Percentiles rank a stretch among this genome's conserved stretches.
phyloP scores from a whole-genome alignment of 306 rosid species.

The Sicyos edulis region DNA sequence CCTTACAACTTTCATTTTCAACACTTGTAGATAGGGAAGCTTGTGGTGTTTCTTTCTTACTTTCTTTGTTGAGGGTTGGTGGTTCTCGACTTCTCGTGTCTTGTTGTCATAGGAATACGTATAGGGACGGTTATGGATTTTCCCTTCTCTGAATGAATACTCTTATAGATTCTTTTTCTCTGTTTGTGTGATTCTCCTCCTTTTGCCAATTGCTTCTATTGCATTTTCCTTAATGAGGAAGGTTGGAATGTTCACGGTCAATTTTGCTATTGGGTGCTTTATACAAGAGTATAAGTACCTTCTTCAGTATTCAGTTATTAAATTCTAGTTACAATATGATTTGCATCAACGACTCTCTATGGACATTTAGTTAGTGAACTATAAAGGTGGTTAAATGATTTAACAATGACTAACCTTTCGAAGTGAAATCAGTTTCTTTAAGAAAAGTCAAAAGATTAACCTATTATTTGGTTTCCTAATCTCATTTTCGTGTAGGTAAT shows the following conservation, averaged over 20 bases:
- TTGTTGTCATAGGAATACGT: not conserved
- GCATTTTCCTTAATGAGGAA: not conserved
- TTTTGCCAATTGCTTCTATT: not conserved
- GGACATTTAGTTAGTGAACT: conserved; percentile 4
- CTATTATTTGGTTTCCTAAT: not conserved
- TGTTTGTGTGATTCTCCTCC: not conserved
- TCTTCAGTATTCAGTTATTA: not conserved
- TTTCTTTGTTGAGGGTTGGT: not conserved
- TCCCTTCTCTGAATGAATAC: not conserved
- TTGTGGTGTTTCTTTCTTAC: not conserved
- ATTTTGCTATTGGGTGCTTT: not conserved
- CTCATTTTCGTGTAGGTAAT: not conserved
- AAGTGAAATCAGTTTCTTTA: no score
- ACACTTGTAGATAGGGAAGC: not conserved
- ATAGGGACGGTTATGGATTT: not conserved
- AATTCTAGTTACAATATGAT: not conserved
- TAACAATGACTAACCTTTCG: not conserved
- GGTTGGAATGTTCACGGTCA: not conserved
- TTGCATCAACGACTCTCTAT: not conserved
- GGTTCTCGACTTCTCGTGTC: not conserved
- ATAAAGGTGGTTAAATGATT: not conserved
- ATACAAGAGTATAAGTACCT: not conserved
- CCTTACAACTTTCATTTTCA: not conserved
- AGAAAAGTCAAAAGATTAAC: no score
- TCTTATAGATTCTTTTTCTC: not conserved